A percentile compares a stretch with the other conserved stretches of the same genome.
Conservation (phyloP, 495 filamentous ascomycete species). For the Penicillium desertorum region DNA sequence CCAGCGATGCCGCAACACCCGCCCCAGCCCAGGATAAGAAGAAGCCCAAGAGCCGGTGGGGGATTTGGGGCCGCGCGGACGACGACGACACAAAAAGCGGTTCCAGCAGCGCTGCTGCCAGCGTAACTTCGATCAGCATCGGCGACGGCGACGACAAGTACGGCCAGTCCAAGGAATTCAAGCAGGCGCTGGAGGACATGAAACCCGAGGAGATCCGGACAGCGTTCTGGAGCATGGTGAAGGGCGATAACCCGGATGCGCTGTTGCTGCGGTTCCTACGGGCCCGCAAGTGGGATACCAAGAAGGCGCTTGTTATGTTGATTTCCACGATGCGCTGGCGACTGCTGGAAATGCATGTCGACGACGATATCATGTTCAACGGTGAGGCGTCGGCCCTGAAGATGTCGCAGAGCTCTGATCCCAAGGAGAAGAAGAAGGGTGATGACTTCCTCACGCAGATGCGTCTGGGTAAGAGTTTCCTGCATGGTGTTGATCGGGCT, state of each 20-base stretch:
- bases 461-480: conserved; percentile 89
- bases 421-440: conserved; percentile 61
- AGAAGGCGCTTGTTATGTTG: conserved; percentile 91
- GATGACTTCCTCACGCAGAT: conserved; percentile 84
- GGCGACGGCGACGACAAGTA: conserved; percentile 84
- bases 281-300: conserved; percentile 93
- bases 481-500: conserved; percentile 82
- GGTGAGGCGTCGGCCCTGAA: conserved; percentile 69
- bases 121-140: conserved; percentile 33
- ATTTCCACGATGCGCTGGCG: conserved; percentile 94
- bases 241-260: conserved; percentile 90
- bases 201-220: conserved; percentile 74
- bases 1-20: conserved; percentile 25
- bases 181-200: conserved; percentile 71
- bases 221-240: conserved; percentile 93
- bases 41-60: conserved; percentile 60
- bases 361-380: conserved; percentile 77
- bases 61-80: conserved; percentile 59
- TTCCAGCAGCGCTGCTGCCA: conserved; percentile 33
- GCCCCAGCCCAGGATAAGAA: conserved; percentile 51
- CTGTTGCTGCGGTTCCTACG: conserved; percentile 86
- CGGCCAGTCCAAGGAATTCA: conserved; percentile 82
- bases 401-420: conserved; percentile 55
- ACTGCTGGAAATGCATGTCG: conserved; percentile 73
- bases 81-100: conserved; percentile 46